phyloP scores from a whole-genome alignment of 495 filamentous ascomycete genomes.

The Daldinia loculata region DNA sequence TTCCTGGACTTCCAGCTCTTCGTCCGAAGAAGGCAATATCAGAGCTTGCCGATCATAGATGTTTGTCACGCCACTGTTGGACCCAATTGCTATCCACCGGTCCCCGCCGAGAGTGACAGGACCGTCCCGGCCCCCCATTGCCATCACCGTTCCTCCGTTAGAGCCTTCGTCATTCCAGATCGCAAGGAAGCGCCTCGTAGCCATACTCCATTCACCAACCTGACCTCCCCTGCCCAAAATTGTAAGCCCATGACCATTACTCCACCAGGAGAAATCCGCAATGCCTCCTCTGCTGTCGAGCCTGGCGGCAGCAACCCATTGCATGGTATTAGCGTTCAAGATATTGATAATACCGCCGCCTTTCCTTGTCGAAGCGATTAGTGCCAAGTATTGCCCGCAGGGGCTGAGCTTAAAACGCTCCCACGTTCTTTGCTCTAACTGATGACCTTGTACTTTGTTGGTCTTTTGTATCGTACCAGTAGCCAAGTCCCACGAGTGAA shows the following conservation, averaged over 20 bases:
- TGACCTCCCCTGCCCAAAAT: constrained; percentile 87
- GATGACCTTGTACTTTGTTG: constrained; percentile 78
- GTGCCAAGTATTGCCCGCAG: constrained; percentile 81
- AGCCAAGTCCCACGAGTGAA: constrained; percentile 90
- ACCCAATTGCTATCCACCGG: constrained; percentile 88
- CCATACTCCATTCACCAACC: constrained; percentile 87
- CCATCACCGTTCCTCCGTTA: constrained; percentile 82
- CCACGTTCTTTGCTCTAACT: constrained; percentile 86
- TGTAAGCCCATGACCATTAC: constrained; percentile 75
- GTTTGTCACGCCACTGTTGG: constrained; percentile 85
- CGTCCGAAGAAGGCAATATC: constrained; percentile 59
- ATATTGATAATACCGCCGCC: constrained; percentile 90
- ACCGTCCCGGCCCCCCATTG: constrained; percentile 70
- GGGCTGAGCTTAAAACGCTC: constrained; percentile 87
- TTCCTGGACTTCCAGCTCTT: constrained; percentile 62
- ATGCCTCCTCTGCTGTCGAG: constrained; percentile 84
- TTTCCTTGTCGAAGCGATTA: constrained; percentile 79
- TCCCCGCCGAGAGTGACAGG: constrained; percentile 76
- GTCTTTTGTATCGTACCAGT: constrained; percentile 83
- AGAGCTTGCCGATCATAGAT: constrained; percentile 81
- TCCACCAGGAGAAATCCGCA: constrained; percentile 92
- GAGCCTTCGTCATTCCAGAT: constrained; percentile 92
- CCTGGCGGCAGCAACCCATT: constrained; percentile 87
- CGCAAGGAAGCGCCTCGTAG: constrained; percentile 69
- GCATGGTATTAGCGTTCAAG: constrained; percentile 78